Conservation (phyloP, 1,284 basidiomycete genomes). For the Pseudozyma pruni region DNA sequence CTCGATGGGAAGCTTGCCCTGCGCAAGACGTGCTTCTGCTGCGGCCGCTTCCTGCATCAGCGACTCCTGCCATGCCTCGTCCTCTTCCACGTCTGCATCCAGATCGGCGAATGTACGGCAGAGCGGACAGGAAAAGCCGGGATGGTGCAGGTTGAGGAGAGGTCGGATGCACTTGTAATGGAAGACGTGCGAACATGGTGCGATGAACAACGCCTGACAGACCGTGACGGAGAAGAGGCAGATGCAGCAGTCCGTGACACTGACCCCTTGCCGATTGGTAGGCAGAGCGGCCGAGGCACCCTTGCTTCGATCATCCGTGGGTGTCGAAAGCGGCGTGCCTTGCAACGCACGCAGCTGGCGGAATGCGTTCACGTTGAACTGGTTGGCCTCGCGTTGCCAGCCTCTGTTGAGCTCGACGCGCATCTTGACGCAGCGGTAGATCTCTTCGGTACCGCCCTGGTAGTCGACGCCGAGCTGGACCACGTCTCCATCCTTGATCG, state of each 20-base stretch:
- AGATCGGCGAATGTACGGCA: constrained; percentile 86
- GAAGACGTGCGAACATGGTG: constrained; percentile 85
- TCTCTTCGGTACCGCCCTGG: constrained; percentile 95
- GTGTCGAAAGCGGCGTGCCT: constrained; percentile 46
- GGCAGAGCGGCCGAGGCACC: constrained; percentile 25
- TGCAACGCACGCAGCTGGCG: constrained; percentile 82
- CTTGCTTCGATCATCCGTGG: constrained; percentile 30
- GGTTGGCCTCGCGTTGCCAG: constrained; percentile 87
- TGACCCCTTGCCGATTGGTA: constrained; percentile 55
- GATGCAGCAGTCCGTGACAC: constrained; percentile 67
- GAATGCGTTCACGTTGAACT: constrained; percentile 89
- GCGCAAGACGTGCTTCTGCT: constrained; percentile 33
- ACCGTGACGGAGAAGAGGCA: constrained; percentile 88
- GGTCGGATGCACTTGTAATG: constrained; percentile 98
- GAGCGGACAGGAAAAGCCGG: constrained; percentile 93
- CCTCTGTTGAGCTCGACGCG: constrained; percentile 82
- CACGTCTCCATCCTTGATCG: constrained; percentile 92
- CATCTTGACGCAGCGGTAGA: constrained; percentile 98
- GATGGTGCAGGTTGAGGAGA: constrained; percentile 83
- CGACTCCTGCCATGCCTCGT: constrained; percentile 63
- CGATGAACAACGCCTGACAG: constrained; percentile 95
- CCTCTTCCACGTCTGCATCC: constrained; percentile 88
- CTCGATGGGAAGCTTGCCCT: constrained; percentile 44
- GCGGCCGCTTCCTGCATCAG: constrained; percentile 53
- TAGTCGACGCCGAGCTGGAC: constrained; percentile 97